Evolutionary conservation across 257 asterid genomes (phyloP), one percentile per base, ranked within the genome.

Genomic region (Craterostigma plantagineum): DNA sequence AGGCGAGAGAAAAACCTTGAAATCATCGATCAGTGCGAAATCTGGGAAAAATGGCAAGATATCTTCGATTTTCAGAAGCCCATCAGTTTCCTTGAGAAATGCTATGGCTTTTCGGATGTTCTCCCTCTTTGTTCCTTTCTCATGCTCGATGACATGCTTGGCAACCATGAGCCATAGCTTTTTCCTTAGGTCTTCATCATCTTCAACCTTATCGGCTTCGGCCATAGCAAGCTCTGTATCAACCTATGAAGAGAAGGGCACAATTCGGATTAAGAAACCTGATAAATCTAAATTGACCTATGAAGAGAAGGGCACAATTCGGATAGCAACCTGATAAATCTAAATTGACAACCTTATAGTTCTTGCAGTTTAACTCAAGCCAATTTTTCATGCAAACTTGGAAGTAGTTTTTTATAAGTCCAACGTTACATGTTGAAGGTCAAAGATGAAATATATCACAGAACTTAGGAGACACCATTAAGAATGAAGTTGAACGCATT

Each of bases 211-310:
- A 66, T 90, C 95, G 35, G 95, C 95, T 71, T 90, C 98, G 42
- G 98, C 98, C 98, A 74, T 90, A 12, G 98, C 98, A 46, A 90
- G 87, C 73, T 83, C 98, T 13, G 79, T 81, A 73, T 90, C 95
- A 39, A 90, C 93, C 98, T 87, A 47, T 40, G 30, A 23, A 23
- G 4, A 23, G 30, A 6, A 23, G 30, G 30, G n/a, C n/a, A 23
- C 30, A 23, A 2, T 23, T 23, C 30, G 30, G 30, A 23, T 23
- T 2, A 23, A 23, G 30, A 23, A 23, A 23, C 30, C 6, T 23
- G 30, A 23, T 23, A 23, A 23, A 23, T n/a, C n/a, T n/a, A n/a
- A n/a, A n/a, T n/a, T n/a, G n/a, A n/a, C n/a, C n/a, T n/a, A n/a
- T n/a, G n/a, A n/a, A n/a, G n/a, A n/a, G n/a, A n/a, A n/a, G n/a